phyloP scores from a whole-genome alignment of 495 filamentous ascomycete genomes.

The Hypomontagnella submonticulosa region DNA sequence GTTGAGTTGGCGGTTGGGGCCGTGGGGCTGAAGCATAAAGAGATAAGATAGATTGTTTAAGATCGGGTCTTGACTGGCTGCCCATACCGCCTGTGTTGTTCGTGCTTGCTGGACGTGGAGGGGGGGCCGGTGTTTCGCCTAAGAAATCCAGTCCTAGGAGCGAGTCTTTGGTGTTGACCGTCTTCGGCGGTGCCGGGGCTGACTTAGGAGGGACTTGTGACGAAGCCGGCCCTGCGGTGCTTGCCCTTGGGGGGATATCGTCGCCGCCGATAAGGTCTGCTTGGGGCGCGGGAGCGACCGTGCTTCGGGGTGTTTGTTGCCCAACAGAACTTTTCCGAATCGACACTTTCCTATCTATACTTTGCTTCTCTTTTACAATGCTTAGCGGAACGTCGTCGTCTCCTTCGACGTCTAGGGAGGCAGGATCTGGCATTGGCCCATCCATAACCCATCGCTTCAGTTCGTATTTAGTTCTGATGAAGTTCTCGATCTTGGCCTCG shows the following conservation, averaged over 20 bases:
- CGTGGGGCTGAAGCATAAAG: slow-evolving; percentile 88
- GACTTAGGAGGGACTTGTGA: slow-evolving; percentile 74
- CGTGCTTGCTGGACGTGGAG: slow-evolving; percentile 78
- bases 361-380: slow-evolving; percentile 68
- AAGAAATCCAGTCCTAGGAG: slow-evolving; percentile 94
- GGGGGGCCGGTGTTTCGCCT: slow-evolving; percentile 71
- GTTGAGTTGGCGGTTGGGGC: slow-evolving; percentile 69
- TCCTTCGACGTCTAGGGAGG: slow-evolving; percentile 81
- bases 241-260: slow-evolving; percentile 60
- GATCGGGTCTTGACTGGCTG: slow-evolving; percentile 83
- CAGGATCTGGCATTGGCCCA: slow-evolving; percentile 89
- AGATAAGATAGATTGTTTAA: slow-evolving; percentile 97
- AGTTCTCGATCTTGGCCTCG: slow-evolving; percentile 99
- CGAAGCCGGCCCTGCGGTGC: slow-evolving; percentile 72
- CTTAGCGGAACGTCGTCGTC: slow-evolving; percentile 81
- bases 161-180: slow-evolving; percentile 76
- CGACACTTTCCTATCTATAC: slow-evolving; percentile 60
- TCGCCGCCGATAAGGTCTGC: slow-evolving; percentile 63
- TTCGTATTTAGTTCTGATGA: slow-evolving; percentile 98
- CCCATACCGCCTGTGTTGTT: slow-evolving; percentile 66
- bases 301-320: slow-evolving; percentile 45
- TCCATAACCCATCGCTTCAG: slow-evolving; percentile 99
- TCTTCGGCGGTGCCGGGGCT: slow-evolving; percentile 67
- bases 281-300: slow-evolving; percentile 53
- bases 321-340: slow-evolving; percentile 55